Evolutionary conservation across 805 yeast genomes (phyloP), one percentile per base, ranked within the genome.

Genomic region (Yarrowia sp.): DNA sequence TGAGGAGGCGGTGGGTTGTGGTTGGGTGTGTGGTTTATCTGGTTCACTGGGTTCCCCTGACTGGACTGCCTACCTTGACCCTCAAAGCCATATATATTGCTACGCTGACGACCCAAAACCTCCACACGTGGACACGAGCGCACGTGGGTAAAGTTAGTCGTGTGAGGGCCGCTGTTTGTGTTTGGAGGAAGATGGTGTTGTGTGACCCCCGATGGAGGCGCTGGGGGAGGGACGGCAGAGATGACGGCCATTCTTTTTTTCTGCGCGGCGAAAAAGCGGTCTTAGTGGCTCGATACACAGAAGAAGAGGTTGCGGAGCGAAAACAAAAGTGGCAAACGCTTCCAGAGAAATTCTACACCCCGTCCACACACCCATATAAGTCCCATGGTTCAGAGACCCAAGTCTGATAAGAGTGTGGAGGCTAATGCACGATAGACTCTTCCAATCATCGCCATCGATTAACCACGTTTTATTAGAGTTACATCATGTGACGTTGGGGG

Each of bases 61-160:
- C 30, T 24, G 30, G 30, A 24, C 30, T 1, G 30, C 30, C 30
- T 24, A 24, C 30, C 30, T 24, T 24, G 30, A 24, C 30, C 30
- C 47, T 44, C 47, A 9, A 30, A 43, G 24, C 52, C 63, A 55
- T 55, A 40, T 55, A 55, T 55, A 58, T 42, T 40, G 49, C 44
- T 39, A 33, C 40, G 64, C 64, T 55, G 47, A 40, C 63, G 63
- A 55, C 63, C 63, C 63, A 55, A 39, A 43, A 43, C 50, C 39
- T 42, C 50, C 64, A 43, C 64, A 58, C 64, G 64, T 58, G 64
- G 64, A 42, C 64, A 58, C 50, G 64, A 58, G 64, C 50, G 64
- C 64, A 58, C 64, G 64, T 58, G 64, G 64, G 64, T 58, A 58
- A 55, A 55, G 61, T 55, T 55, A 55, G 61, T 55, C 61, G 61